phyloP scores from a whole-genome alignment of 176 grass and related monocot species.

The Aegilops sharonensis region DNA sequence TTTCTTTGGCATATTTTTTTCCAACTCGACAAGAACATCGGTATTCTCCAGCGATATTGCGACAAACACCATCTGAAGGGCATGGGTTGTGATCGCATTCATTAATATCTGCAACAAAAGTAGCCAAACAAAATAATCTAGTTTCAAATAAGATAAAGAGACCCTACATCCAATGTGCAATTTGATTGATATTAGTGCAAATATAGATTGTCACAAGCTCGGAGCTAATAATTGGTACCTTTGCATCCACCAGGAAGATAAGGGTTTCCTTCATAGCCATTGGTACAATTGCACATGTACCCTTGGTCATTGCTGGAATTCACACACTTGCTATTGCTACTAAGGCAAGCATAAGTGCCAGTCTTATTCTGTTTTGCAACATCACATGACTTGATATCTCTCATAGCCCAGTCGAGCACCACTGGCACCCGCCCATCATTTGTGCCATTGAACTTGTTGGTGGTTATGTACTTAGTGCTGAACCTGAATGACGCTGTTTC shows the following conservation, averaged over 20 bases:
- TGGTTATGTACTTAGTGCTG: not conserved
- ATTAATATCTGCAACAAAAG: constrained; percentile 1
- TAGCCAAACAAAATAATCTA: not conserved
- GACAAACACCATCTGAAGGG: constrained; percentile 12
- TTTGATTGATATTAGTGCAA: not conserved
- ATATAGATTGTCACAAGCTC: not conserved
- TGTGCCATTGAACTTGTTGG: not conserved
- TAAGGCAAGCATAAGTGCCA: constrained; percentile 10
- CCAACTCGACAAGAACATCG: constrained; percentile 17
- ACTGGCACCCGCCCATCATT: not conserved
- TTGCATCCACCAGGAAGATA: constrained; percentile 32
- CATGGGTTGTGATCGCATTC: constrained; percentile 27
- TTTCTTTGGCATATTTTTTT: not conserved
- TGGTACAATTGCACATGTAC: constrained; percentile 1
- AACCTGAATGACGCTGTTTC: not conserved
- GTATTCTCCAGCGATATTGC: not conserved
- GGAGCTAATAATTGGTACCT: not conserved
- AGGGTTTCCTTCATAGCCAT: constrained; percentile 24
- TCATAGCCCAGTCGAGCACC: not conserved
- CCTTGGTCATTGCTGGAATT: not conserved
- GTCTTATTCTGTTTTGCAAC: not conserved
- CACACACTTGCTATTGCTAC: not conserved
- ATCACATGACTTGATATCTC: not conserved
- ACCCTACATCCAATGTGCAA: not conserved
- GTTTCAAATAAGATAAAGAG: not conserved